These are phyloP conservation scores for Wickerhamomyces bovis DNA, from an alignment of 805 yeast genomes.

Conservation along the genomic window DNA sequence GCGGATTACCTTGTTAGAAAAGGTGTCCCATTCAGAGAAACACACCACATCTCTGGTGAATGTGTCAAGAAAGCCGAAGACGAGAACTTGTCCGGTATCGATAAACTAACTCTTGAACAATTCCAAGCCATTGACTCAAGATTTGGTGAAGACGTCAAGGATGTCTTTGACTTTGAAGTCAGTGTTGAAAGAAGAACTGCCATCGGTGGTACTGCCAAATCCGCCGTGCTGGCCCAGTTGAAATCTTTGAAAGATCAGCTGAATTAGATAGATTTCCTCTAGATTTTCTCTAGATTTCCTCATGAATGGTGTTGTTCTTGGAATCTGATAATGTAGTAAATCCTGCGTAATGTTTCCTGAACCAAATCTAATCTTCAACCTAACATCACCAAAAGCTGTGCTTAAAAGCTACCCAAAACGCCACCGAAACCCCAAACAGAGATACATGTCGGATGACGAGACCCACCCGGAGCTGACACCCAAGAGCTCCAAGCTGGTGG, in stretches of 20 bases:
- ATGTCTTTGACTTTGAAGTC: constrained; percentile 85
- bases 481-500: constrained; percentile 50
- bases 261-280: background rate
- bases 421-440: background rate
- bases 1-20: constrained; percentile 96
- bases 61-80: constrained; percentile 92
- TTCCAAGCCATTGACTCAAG: constrained; percentile 74
- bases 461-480: constrained; percentile 26
- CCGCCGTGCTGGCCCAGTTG: constrained; percentile 80
- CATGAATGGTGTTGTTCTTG: no score
- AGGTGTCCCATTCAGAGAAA: constrained; percentile 98
- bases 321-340: no score
- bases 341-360: no score
- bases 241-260: constrained; percentile 26
- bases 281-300: no score
- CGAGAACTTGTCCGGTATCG: constrained; percentile 72
- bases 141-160: constrained; percentile 73
- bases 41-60: constrained; percentile 97
- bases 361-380: no score
- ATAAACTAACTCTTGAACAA: constrained; percentile 70
- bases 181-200: constrained; percentile 97
- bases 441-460: background rate
- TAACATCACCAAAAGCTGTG: no score
- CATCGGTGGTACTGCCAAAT: constrained; percentile 93
- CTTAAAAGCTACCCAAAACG: no score